Evolutionary conservation across 139 green algal genomes (phyloP).

Genomic region (Chlorella sp.): DNA sequence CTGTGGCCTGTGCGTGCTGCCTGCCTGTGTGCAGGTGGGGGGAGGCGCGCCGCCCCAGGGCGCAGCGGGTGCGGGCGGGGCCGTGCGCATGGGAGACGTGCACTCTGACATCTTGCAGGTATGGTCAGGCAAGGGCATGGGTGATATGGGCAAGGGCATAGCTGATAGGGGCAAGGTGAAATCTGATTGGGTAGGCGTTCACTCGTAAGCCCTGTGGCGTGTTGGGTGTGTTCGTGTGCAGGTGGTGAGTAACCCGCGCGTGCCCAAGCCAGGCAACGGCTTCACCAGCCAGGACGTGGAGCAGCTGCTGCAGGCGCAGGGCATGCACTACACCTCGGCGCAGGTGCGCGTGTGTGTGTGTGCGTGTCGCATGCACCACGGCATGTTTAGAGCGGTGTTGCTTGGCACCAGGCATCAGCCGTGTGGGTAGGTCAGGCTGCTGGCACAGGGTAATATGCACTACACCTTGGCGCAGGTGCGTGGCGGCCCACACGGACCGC

Average conservation of each 20-base stretch:
- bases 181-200: no score
- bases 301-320: background rate
- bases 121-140: background rate
- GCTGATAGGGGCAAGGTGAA: background rate
- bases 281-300: background rate
- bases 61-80: no score
- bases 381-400: background rate
- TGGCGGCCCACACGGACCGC: background rate
- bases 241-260: background rate
- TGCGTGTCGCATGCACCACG: background rate
- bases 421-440: no score
- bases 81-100: no score
- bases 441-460: background rate
- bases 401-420: no score
- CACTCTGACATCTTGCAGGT: no score
- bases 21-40: no score
- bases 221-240: background rate
- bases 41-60: no score
- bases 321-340: background rate
- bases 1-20: no score
- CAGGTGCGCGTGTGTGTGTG: background rate
- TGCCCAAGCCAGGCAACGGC: background rate
- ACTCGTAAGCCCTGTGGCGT: background rate
- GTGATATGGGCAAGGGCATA: background rate
- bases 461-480: background rate